Base-by-base conservation (phyloP, 2,329 filamentous ascomycete species). In the Xylariaceae sp. region DNA sequence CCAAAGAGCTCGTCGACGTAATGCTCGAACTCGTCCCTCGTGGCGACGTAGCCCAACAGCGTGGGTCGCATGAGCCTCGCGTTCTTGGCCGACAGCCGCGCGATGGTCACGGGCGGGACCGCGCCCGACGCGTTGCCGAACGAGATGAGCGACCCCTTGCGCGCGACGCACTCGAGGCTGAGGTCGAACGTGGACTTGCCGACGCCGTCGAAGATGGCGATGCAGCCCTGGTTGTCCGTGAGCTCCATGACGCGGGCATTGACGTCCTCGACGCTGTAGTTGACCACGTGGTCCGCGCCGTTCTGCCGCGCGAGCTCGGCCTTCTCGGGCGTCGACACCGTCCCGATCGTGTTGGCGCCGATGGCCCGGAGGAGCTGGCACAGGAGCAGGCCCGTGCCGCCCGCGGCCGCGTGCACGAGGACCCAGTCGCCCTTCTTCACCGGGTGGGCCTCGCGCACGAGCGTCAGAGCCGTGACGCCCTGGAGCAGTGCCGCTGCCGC, bases 161-260 rank as follows among this genome's bases (percentile, higher is more conserved):
- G 63, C 50, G 81, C 84, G 38, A 90, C 71, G 51, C 79, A 75
- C 48, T 88, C 78, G 48, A 95, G 60, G 54, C 82, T 83, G 14
- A 76, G 71, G 51, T 95, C 86, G 65, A 92, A 94, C 0, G 89
- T 95, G 34, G 74, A 73, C 66, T 87, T 87, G 9, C 88, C 89
- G 3, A 95, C 86, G 5, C 85, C 85, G 59, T 95, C 88, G 58
- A 88, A 94, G 18, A 94, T 83, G 8, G 82, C 87, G 47, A 78
- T 75, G 2, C 83, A 81, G 6, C 89, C 89, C 43, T 78, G 66
- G 0, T 83, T 83, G 2, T 70, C 75, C 0, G 88, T 95, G 34
- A 86, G 78, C 57, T 84, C 73, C 53, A 73, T 68, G 5, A 87
- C 80, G 57, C 74, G 70, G 26, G 60, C 63, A 40, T 74, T 74